Evolutionary conservation across 116 monocot genomes (phyloP).

Genomic region (Thalassia testudinum): DNA sequence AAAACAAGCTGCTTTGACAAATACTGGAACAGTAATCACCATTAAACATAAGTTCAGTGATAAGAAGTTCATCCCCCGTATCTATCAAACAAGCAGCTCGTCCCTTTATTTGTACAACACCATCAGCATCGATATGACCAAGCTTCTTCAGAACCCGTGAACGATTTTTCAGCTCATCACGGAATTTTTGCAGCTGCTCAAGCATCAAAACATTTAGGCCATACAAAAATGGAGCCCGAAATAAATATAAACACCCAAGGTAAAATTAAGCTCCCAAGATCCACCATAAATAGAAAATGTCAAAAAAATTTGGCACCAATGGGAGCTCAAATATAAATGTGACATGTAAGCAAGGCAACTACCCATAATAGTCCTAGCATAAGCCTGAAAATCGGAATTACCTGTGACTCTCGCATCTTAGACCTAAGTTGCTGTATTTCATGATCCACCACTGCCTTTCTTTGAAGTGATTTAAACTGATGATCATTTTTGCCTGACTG

Average conservation of each 20-base stretch:
- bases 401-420: conserved; percentile 93
- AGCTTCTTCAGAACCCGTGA: conserved; percentile 91
- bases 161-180: conserved; percentile 91
- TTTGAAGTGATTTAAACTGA: conserved; percentile 73
- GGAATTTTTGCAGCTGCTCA: conserved; percentile 89
- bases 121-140: conserved; percentile 96
- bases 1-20: too few species aligned
- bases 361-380: too few species aligned
- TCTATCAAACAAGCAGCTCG: conserved; percentile 98
- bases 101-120: conserved; percentile 87
- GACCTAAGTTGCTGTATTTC: conserved; percentile 90
- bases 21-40: conserved; percentile 17
- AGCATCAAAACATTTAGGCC: too few species aligned
- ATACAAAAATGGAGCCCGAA: too few species aligned
- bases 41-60: conserved; percentile 98
- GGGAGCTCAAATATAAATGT: too few species aligned
- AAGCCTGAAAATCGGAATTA: conserved; percentile 7
- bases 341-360: too few species aligned
- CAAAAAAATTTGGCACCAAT: too few species aligned
- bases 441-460: conserved; percentile 92
- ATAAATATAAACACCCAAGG: too few species aligned
- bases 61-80: conserved; percentile 97
- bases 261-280: too few species aligned
- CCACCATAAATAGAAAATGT: too few species aligned
- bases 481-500: conserved; percentile 85